Percentiles rank a stretch among this genome's conserved stretches.
Evolutionary conservation across 331 rosid genomes (phyloP).

Genomic region (Quercus lobata): DNA sequence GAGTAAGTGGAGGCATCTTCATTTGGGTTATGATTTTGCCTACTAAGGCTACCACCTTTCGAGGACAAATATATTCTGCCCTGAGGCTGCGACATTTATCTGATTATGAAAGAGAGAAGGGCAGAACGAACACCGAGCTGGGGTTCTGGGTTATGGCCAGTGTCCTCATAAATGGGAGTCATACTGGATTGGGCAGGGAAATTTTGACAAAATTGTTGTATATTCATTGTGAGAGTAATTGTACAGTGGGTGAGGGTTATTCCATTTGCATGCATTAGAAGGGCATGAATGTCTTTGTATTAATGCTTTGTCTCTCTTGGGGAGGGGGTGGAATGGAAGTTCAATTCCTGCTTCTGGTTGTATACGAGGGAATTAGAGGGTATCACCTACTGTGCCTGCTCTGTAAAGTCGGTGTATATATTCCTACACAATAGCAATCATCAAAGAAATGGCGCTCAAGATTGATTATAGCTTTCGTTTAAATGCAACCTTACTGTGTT

Average conservation of each 20-base stretch:
- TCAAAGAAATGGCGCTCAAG: slow-evolving; percentile 22
- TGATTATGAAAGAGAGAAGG: slow-evolving; percentile 11
- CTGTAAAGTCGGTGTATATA: slow-evolving; percentile 63
- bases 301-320: slow-evolving; percentile 1
- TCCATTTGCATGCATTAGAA: slow-evolving; percentile 46
- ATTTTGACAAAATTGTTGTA: slow-evolving; percentile 63
- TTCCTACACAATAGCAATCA: slow-evolving; percentile 22
- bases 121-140: slow-evolving; percentile 21
- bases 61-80: slow-evolving; percentile 17
- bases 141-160: slow-evolving; percentile 31
- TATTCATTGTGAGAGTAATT: slow-evolving; percentile 57
- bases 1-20: slow-evolving; percentile 37
- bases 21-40: slow-evolving; percentile 25
- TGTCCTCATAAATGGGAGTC: slow-evolving; percentile 22
- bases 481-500: slow-evolving; percentile 15
- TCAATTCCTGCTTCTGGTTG: slow-evolving; percentile 39
- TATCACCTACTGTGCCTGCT: slow-evolving; percentile 33
- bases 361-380: slow-evolving; percentile 29
- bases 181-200: slow-evolving; percentile 29
- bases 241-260: slow-evolving; percentile 74
- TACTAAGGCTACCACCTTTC: slow-evolving; percentile 22
- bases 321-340: slow-evolving; percentile 23
- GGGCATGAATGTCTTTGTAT: slow-evolving; percentile 31
- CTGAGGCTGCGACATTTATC: background rate
- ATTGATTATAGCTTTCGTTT: slow-evolving; percentile 26